Conservation (phyloP, 2,329 filamentous ascomycete species). For the Monosporascus sp. region DNA sequence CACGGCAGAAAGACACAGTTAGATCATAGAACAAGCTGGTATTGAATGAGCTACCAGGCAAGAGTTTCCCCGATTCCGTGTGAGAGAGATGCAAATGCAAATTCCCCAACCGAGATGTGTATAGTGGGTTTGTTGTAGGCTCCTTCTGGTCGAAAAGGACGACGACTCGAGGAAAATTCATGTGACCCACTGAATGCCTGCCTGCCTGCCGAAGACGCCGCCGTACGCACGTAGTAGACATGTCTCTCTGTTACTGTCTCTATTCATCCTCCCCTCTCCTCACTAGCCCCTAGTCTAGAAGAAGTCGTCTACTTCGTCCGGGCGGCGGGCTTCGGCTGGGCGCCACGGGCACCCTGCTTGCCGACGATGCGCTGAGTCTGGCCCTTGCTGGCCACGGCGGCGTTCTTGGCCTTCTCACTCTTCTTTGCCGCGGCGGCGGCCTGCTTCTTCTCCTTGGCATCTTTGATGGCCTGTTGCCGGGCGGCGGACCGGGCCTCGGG, state of each 20-base stretch:
- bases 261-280: constrained; percentile 5
- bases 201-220: constrained; percentile 27
- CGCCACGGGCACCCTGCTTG: constrained; percentile 97
- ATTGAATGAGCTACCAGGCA: constrained; percentile 28
- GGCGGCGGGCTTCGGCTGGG: constrained; percentile 77
- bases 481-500: constrained; percentile 93
- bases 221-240: constrained; percentile 20
- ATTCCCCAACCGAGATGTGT: constrained; percentile 23
- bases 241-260: constrained; percentile 4
- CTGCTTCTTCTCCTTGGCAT: constrained; percentile 97
- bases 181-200: background rate
- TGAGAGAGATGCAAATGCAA: constrained; percentile 21
- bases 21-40: constrained; percentile 25
- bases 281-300: no score
- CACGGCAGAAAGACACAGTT: background rate
- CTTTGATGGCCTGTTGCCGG: constrained; percentile 86
- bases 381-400: constrained; percentile 69
- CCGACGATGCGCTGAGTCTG: constrained; percentile 75
- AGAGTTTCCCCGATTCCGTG: constrained; percentile 23
- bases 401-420: constrained; percentile 97
- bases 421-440: constrained; percentile 89
- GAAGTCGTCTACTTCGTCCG: constrained; percentile 44
- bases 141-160: constrained; percentile 17
- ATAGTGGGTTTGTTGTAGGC: constrained; percentile 8
- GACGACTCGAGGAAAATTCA: constrained; percentile 24